Evolutionary conservation across 129 eudicot genomes (phyloP).

Genomic region (Centaurea solstitialis): DNA sequence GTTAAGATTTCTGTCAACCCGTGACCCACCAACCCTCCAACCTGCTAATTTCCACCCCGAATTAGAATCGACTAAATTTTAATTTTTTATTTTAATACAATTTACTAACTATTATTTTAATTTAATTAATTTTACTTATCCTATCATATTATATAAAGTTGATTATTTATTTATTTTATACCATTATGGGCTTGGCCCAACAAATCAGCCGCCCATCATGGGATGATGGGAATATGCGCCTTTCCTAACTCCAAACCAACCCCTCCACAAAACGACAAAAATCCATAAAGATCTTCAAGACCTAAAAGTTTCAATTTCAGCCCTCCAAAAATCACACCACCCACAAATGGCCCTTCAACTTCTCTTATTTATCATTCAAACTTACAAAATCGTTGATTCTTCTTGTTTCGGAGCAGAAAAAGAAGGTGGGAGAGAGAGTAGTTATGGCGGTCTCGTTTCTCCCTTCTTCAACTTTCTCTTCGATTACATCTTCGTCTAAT

Average conservation of each 20-base stretch:
- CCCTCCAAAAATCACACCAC: background rate
- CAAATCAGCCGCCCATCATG: conserved; percentile 8
- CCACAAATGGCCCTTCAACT: background rate
- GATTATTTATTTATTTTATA: too few relatives aligned
- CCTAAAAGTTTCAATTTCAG: background rate
- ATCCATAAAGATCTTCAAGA: background rate
- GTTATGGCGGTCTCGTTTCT: conserved; percentile 15
- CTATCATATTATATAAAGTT: too few relatives aligned
- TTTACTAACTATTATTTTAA: too few relatives aligned
- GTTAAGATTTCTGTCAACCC: too few relatives aligned
- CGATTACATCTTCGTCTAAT: background rate
- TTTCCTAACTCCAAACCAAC: conserved; percentile 8
- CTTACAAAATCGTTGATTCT: background rate
- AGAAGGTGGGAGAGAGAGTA: background rate
- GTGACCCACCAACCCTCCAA: too few relatives aligned
- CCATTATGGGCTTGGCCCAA: conserved; percentile 25
- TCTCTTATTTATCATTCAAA: background rate
- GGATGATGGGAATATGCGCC: background rate
- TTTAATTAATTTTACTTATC: too few relatives aligned
- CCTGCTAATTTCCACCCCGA: too few relatives aligned
- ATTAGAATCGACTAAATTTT: too few relatives aligned
- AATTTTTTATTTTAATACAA: too few relatives aligned
- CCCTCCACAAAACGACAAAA: conserved; percentile 4
- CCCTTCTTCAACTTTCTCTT: conserved; percentile 7
- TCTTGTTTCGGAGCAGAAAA: background rate